Conservation (phyloP, 805 yeast species). For the Sugiyamaella marilandica region DNA sequence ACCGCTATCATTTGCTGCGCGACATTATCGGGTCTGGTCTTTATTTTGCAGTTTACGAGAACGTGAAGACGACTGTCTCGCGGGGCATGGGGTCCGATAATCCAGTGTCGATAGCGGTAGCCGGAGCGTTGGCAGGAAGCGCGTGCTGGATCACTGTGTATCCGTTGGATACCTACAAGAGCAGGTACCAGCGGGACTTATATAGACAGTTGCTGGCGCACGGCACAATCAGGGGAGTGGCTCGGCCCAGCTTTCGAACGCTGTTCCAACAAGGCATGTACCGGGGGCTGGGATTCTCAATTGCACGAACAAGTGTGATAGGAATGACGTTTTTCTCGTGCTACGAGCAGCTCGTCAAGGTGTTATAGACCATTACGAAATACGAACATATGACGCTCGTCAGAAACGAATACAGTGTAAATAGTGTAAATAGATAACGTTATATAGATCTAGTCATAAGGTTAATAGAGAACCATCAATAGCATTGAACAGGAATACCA, state of each 20-base stretch:
- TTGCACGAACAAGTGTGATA: slow-evolving; percentile 63
- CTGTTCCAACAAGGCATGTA: slow-evolving; percentile 53
- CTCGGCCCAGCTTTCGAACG: slow-evolving; percentile 28
- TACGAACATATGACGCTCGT: too few species aligned
- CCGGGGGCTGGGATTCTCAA: slow-evolving; percentile 72
- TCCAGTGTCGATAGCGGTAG: slow-evolving; percentile 50
- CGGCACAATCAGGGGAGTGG: slow-evolving; percentile 37
- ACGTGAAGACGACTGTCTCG: slow-evolving; percentile 42
- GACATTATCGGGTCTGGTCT: slow-evolving; percentile 69
- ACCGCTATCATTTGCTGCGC: slow-evolving; percentile 57
- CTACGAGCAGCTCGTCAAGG: slow-evolving; percentile 52
- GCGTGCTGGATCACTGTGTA: slow-evolving; percentile 70
- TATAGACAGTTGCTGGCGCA: slow-evolving; percentile 54
- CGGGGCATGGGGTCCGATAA: slow-evolving; percentile 29
- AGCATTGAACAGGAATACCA: too few species aligned
- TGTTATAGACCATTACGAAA: not conserved
- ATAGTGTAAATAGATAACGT: too few species aligned
- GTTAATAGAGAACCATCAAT: too few species aligned
- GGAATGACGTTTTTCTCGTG: slow-evolving; percentile 72
- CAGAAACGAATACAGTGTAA: too few species aligned
- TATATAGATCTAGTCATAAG: too few species aligned
- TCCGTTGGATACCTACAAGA: slow-evolving; percentile 78
- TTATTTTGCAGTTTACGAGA: slow-evolving; percentile 72
- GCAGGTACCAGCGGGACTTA: slow-evolving; percentile 68
- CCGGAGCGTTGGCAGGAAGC: slow-evolving; percentile 79